A percentile compares a stretch with the other conserved stretches of the same genome.
These are phyloP conservation scores for Hyphopichia burtonii DNA, from an alignment of 1,139 yeast genomes.

Conservation along the genomic window DNA sequence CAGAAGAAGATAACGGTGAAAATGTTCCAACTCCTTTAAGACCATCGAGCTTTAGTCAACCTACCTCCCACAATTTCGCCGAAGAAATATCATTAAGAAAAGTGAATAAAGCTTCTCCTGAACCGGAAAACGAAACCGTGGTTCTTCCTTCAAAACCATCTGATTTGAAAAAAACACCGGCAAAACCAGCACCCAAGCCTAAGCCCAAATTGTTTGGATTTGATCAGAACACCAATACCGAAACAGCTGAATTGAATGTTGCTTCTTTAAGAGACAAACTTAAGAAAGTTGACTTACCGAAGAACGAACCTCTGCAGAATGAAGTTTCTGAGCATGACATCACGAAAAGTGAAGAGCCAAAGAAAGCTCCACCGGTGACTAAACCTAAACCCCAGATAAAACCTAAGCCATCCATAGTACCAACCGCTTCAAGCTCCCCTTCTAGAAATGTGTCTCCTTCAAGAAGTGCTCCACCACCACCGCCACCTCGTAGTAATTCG, in stretches of 20 bases:
- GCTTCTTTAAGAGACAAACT: background rate
- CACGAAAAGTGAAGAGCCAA: background rate
- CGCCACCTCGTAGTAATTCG: slow-evolving; percentile 4
- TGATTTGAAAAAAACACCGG: background rate
- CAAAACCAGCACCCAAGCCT: slow-evolving; percentile 9
- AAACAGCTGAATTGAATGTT: background rate
- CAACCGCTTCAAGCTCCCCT: background rate
- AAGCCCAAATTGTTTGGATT: slow-evolving; percentile 4
- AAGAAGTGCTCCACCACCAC: slow-evolving; percentile 5
- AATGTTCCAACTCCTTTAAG: background rate
- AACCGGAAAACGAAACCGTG: background rate
- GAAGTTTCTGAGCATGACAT: no score
- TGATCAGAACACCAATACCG: slow-evolving; percentile 1
- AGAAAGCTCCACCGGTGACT: background rate
- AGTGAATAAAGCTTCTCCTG: background rate
- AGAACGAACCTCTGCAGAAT: background rate
- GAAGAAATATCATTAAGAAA: slow-evolving; percentile 12
- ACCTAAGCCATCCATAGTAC: slow-evolving; percentile 9
- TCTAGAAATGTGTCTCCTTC: background rate
- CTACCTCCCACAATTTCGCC: slow-evolving; percentile 21
- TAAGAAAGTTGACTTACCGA: background rate
- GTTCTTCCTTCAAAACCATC: background rate
- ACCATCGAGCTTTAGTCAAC: slow-evolving; percentile 1
- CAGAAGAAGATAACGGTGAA: slow-evolving; percentile 7
- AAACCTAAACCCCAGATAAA: slow-evolving; percentile 10